Percentiles rank a stretch among this genome's conserved stretches.
These are phyloP conservation scores for Cunninghamia lanceolata DNA, from an alignment of 75 land plant genomes.

Conservation along the genomic window DNA sequence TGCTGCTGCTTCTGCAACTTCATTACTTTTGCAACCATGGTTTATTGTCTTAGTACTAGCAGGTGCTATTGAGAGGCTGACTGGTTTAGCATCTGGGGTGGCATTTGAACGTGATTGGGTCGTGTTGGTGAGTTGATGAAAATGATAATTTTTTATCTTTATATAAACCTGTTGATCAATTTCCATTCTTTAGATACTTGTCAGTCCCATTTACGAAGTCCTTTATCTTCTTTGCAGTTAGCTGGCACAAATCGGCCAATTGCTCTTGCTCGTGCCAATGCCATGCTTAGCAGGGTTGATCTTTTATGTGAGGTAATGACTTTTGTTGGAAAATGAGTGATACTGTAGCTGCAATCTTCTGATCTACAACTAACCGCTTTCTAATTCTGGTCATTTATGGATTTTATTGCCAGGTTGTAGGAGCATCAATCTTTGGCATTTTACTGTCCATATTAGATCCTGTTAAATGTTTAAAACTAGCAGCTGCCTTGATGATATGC, in stretches of 20 bases:
- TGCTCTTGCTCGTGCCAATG: constrained; percentile 95
- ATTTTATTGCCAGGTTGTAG: constrained; percentile 59
- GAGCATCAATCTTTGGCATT: constrained; percentile 84
- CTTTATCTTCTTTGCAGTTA: constrained; percentile 44
- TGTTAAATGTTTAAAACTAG: constrained; percentile 72
- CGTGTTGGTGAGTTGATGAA: constrained; percentile 86
- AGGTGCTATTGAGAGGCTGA: constrained; percentile 77
- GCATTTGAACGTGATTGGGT: constrained; percentile 98
- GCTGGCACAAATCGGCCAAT: constrained; percentile 89
- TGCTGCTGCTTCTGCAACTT: constrained; percentile 30
- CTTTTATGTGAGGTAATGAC: constrained; percentile 87
- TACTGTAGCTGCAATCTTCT: neutral
- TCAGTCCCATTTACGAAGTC: constrained; percentile 7
- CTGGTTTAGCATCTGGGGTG: constrained; percentile 87
- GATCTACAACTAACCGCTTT: neutral
- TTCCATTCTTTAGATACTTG: neutral
- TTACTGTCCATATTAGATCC: constrained; percentile 76
- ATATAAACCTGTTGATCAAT: neutral
- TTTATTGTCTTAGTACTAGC: constrained; percentile 75
- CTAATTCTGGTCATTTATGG: constrained; percentile 9
- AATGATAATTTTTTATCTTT: neutral
- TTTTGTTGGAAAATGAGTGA: neutral
- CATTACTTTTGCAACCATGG: constrained; percentile 87
- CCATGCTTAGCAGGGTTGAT: constrained; percentile 82
- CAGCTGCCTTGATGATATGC: constrained; percentile 75